A percentile compares a stretch with the other conserved stretches of the same genome.
These are phyloP conservation scores for Skeletonema grethae DNA, from an alignment of 108 stramenopile genomes.

Conservation along the genomic window DNA sequence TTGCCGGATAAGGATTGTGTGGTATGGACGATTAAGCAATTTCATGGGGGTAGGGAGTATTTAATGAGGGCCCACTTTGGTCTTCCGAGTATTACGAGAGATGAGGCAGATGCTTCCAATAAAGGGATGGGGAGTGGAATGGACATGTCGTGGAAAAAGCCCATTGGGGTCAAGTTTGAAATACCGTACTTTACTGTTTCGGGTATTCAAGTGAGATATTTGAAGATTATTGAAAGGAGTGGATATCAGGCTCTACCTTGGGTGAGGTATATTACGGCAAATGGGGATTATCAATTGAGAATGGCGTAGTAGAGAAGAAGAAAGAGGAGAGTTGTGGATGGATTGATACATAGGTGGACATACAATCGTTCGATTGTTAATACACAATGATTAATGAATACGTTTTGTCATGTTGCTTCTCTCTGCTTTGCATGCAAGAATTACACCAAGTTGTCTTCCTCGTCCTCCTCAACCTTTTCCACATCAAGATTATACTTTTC, in stretches of 20 bases:
- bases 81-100: constrained; percentile 91
- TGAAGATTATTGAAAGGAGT: constrained; percentile 99
- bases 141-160: constrained; percentile 90
- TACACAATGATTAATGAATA: too few species aligned
- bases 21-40: constrained; percentile 99
- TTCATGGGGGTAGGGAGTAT: constrained; percentile 92
- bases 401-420: too few species aligned
- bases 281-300: constrained; percentile 97
- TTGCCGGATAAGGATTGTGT: constrained; percentile 96
- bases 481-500: not conserved
- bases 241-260: constrained; percentile 99
- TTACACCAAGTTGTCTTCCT: not conserved
- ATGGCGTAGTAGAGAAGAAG: constrained; percentile 74
- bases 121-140: constrained; percentile 59
- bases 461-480: not conserved
- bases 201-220: constrained; percentile 98
- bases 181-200: constrained; percentile 99
- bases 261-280: constrained; percentile 99
- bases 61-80: constrained; percentile 99
- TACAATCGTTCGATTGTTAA: too few species aligned
- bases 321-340: too few species aligned
- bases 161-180: constrained; percentile 96
- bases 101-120: constrained; percentile 57
- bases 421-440: too few species aligned
- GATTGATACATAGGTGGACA: too few species aligned